These are phyloP conservation scores for Teratosphaeria destructans DNA, from an alignment of 2,329 filamentous ascomycete species.

Conservation along the genomic window DNA sequence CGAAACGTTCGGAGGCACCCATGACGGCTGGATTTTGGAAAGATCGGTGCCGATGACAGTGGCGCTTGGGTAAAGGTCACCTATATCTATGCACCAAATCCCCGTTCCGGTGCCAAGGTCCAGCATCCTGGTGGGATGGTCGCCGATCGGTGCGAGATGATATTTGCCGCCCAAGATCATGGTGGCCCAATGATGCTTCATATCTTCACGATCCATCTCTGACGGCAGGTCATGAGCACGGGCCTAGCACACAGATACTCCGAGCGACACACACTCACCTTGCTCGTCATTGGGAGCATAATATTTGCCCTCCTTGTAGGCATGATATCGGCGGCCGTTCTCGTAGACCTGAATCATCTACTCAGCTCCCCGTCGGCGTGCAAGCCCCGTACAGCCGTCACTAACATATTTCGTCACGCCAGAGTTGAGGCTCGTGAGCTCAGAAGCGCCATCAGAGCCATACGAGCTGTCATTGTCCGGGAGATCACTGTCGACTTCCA, in stretches of 20 bases:
- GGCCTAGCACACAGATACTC: not conserved
- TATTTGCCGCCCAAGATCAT: constrained; percentile 23
- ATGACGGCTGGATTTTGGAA: constrained; percentile 18
- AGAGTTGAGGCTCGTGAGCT: constrained; percentile 13
- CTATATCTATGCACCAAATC: constrained; percentile 67
- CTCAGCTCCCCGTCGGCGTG: not conserved
- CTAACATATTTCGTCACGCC: constrained; percentile 3
- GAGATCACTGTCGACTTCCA: constrained; percentile 17
- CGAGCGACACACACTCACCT: not conserved
- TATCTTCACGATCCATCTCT: constrained; percentile 21
- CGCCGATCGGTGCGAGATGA: constrained; percentile 31
- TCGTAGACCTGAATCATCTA: constrained; percentile 2
- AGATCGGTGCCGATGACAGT: constrained; percentile 18
- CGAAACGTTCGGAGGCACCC: constrained; percentile 19
- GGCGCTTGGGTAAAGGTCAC: constrained; percentile 14
- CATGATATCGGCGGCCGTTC: constrained; percentile 21
- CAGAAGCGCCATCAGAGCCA: constrained; percentile 17
- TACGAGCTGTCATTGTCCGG: constrained; percentile 19
- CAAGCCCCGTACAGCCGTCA: constrained; percentile 11
- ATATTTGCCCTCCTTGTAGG: constrained; percentile 20
- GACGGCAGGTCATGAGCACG: not conserved
- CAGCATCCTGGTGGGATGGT: constrained; percentile 19
- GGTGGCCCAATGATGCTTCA: constrained; percentile 16
- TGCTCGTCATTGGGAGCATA: constrained; percentile 25
- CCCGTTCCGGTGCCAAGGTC: constrained; percentile 77